A percentile compares a stretch with the other conserved stretches of the same genome.
phyloP scores from a whole-genome alignment of 352 stramenopile species.

The Phytopythium chamaehyphon region DNA sequence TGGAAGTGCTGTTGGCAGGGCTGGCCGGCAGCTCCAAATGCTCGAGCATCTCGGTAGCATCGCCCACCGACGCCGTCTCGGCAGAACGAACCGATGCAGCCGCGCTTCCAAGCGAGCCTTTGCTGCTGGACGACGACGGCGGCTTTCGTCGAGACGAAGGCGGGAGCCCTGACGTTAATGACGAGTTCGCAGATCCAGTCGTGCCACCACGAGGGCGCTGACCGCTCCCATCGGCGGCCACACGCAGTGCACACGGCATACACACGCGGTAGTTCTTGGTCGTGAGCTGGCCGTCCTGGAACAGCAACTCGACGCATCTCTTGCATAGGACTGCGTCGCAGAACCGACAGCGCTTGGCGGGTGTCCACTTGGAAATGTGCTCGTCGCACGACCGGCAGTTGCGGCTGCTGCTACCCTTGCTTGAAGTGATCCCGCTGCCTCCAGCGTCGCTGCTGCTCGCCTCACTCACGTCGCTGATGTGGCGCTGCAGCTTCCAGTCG shows the following conservation, averaged over 20 bases:
- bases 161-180: neutral
- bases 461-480: constrained; percentile 1
- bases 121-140: constrained; percentile 2
- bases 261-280: constrained; percentile 60
- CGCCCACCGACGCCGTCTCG: constrained; percentile 31
- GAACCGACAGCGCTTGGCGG: constrained; percentile 53
- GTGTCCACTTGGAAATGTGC: constrained; percentile 60
- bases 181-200: neutral
- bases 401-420: constrained; percentile 9
- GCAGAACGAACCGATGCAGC: constrained; percentile 17
- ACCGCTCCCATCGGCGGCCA: neutral
- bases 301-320: constrained; percentile 50
- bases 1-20: constrained; percentile 13
- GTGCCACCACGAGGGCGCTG: neutral
- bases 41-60: constrained; percentile 5
- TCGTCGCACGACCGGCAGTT: constrained; percentile 50
- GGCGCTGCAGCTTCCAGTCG: neutral
- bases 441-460: constrained; percentile 13
- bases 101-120: neutral
- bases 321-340: constrained; percentile 65
- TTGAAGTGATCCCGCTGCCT: constrained; percentile 6
- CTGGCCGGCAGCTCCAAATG: constrained; percentile 8
- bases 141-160: neutral
- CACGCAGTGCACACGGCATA: constrained; percentile 28
- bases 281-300: constrained; percentile 26